A percentile compares a stretch with the other conserved stretches of the same genome.
Evolutionary conservation across 768 basidiomycete species (phyloP).

Genomic region (Phylloporus rhodoxanthus): DNA sequence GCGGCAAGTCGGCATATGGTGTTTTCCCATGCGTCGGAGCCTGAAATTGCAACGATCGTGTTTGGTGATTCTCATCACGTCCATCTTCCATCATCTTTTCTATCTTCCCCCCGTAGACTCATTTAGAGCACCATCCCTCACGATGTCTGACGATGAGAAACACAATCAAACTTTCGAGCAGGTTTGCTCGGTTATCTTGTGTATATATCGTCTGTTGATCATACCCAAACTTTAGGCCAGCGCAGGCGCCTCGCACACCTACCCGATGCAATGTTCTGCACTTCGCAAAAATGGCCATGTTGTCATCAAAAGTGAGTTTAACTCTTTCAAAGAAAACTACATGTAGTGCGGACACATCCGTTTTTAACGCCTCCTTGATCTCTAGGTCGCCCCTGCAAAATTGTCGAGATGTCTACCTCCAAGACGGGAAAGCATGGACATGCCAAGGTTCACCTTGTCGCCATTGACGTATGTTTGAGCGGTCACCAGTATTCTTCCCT

Average conservation of each 20-base stretch:
- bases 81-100: slow-evolving; percentile 26
- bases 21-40: slow-evolving; percentile 33
- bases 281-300: slow-evolving; percentile 91
- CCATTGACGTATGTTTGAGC: slow-evolving; percentile 74
- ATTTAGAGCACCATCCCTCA: slow-evolving; percentile 25
- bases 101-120: slow-evolving; percentile 17
- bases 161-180: slow-evolving; percentile 87
- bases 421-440: slow-evolving; percentile 99
- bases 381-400: slow-evolving; percentile 90
- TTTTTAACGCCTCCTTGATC: not conserved
- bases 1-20: slow-evolving; percentile 18
- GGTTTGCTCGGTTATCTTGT: slow-evolving; percentile 36
- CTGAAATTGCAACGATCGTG: slow-evolving; percentile 33
- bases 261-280: slow-evolving; percentile 93
- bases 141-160: slow-evolving; percentile 91
- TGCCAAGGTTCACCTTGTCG: slow-evolving; percentile 98
- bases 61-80: slow-evolving; percentile 15
- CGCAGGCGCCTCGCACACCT: slow-evolving; percentile 74
- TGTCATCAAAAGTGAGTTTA: slow-evolving; percentile 75
- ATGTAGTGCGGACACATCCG: not conserved
- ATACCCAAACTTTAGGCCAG: slow-evolving; percentile 41
- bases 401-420: slow-evolving; percentile 98
- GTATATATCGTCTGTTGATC: slow-evolving; percentile 13
- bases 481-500: not conserved
- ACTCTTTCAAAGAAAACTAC: not conserved